Conservation (phyloP, 176 grass and related monocot species). For the Aegilops bicornis region DNA sequence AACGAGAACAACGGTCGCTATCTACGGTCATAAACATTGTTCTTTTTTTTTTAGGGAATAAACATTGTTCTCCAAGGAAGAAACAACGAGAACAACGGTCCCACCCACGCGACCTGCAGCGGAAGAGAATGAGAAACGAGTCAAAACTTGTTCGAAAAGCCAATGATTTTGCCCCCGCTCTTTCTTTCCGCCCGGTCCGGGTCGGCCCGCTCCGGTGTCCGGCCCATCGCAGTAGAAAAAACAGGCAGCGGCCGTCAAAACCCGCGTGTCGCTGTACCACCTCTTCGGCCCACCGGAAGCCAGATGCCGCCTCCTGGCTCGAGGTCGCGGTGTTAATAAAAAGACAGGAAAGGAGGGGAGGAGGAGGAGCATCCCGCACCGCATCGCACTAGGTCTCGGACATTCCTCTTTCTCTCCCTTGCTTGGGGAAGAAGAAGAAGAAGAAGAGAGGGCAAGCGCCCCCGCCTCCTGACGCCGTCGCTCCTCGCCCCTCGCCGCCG, state of each 20-base stretch:
- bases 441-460: constrained; percentile 12
- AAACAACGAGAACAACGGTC: too few species aligned
- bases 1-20: too few species aligned
- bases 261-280: neutral
- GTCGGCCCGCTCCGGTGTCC: neutral
- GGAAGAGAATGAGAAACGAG: neutral
- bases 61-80: too few species aligned
- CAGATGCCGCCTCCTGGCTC: neutral
- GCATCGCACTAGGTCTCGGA: constrained; percentile 16
- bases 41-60: too few species aligned
- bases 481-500: neutral
- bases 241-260: neutral
- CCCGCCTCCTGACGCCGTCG: neutral
- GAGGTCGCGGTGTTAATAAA: neutral
- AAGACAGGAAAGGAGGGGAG: neutral
- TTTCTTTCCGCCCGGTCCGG: neutral
- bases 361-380: neutral
- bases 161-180: neutral
- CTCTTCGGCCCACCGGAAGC: constrained; percentile 12
- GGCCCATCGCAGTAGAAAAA: neutral
- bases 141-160: neutral
- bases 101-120: neutral
- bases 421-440: constrained; percentile 39
- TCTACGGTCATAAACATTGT: too few species aligned
- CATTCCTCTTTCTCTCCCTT: neutral